A percentile compares a stretch with the other conserved stretches of the same genome.
Evolutionary conservation across 345 rosid species (phyloP).

Genomic region (Populus deltoides): DNA sequence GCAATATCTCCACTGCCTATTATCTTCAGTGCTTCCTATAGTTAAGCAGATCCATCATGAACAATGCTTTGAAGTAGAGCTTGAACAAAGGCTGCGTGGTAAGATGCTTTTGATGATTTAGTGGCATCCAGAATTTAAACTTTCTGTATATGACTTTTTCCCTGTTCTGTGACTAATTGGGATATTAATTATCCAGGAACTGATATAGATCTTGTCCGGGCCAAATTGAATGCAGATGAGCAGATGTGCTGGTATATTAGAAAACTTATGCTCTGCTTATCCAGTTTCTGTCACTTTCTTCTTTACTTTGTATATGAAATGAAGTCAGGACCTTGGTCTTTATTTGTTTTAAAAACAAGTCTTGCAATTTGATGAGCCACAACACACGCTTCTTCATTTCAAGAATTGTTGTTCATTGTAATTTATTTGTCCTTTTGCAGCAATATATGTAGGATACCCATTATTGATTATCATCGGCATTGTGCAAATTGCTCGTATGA

Average conservation of each 20-base stretch:
- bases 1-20: slow-evolving; percentile 69
- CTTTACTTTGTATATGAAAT: neutral
- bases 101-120: slow-evolving; percentile 26
- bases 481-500: slow-evolving; percentile 80
- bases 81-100: slow-evolving; percentile 82
- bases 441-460: slow-evolving; percentile 85
- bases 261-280: slow-evolving; percentile 12
- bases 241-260: slow-evolving; percentile 94
- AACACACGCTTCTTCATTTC: neutral
- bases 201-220: slow-evolving; percentile 69
- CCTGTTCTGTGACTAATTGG: slow-evolving; percentile 4
- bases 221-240: slow-evolving; percentile 89
- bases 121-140: neutral
- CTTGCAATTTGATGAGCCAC: neutral
- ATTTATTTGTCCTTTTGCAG: slow-evolving; percentile 45
- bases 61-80: slow-evolving; percentile 80
- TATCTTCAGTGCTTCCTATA: slow-evolving; percentile 87
- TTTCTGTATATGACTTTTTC: neutral
- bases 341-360: neutral
- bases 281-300: neutral
- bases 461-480: slow-evolving; percentile 93
- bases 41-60: slow-evolving; percentile 79
- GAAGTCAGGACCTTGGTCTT: neutral
- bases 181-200: slow-evolving; percentile 48
- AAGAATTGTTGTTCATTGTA: neutral